Percentiles rank a stretch among this genome's conserved stretches.
These are phyloP conservation scores for Tylopilus cervinicoccineus DNA, from an alignment of 768 basidiomycete species.

Conservation along the genomic window DNA sequence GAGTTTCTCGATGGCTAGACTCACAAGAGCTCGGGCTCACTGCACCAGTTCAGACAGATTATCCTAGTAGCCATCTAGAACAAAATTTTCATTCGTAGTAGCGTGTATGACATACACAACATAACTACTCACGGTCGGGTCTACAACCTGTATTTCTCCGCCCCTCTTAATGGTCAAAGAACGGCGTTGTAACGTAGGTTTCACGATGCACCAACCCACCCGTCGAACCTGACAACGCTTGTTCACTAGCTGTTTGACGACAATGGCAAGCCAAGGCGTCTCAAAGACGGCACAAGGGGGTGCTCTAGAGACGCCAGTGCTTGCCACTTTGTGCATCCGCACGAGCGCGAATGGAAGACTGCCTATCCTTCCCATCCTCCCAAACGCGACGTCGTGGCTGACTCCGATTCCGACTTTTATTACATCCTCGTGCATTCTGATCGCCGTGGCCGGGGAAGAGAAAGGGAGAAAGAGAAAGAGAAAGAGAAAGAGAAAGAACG, in stretches of 20 bases:
- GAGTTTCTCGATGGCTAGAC: slow-evolving; percentile 28
- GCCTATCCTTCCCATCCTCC: slow-evolving; percentile 29
- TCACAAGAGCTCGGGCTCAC: slow-evolving; percentile 24
- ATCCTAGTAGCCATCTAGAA: slow-evolving; percentile 7
- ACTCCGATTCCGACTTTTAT: slow-evolving; percentile 21
- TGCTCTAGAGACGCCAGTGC: slow-evolving; percentile 18
- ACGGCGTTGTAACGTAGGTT: slow-evolving; percentile 30
- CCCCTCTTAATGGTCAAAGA: slow-evolving; percentile 13
- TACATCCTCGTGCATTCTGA: slow-evolving; percentile 15
- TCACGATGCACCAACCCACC: not conserved
- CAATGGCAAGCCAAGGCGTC: slow-evolving; percentile 21
- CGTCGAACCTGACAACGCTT: slow-evolving; percentile 5
- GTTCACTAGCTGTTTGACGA: slow-evolving; percentile 27
- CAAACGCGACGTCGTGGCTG: slow-evolving; percentile 12
- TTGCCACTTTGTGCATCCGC: slow-evolving; percentile 32
- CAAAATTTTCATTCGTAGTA: no score
- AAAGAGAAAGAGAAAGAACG: not conserved
- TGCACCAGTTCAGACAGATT: slow-evolving; percentile 13
- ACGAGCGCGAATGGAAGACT: slow-evolving; percentile 30
- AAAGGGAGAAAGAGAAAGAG: slow-evolving; percentile 1
- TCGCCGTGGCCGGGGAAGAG: slow-evolving; percentile 14
- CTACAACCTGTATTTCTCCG: not conserved
- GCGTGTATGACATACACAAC: slow-evolving; percentile 17
- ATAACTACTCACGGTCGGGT: not conserved
- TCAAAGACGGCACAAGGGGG: slow-evolving; percentile 19